These are phyloP conservation scores for Fusarium incarnatum DNA, from an alignment of 2,329 filamentous ascomycete species.

Conservation along the genomic window DNA sequence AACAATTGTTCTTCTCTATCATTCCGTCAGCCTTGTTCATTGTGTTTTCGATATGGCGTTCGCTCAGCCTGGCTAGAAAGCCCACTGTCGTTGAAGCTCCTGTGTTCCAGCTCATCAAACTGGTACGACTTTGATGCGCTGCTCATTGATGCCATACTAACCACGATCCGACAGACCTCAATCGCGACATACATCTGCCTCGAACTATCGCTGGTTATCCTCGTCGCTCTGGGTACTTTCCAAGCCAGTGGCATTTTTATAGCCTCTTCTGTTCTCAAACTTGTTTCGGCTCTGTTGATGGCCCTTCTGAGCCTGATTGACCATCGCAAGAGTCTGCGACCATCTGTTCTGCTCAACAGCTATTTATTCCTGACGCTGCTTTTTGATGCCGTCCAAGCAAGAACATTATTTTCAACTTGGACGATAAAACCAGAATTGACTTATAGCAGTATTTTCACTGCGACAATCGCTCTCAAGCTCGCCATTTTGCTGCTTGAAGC, in stretches of 20 bases:
- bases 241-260: conserved; percentile 42
- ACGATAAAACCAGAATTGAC: conserved; percentile 18
- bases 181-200: conserved; percentile 47
- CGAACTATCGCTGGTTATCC: conserved; percentile 50
- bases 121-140: conserved; percentile 38
- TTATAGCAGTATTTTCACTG: conserved; percentile 50
- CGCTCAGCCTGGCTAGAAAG: conserved; percentile 47
- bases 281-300: conserved; percentile 47
- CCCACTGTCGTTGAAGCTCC: conserved; percentile 51
- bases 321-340: conserved; percentile 53
- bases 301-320: conserved; percentile 50
- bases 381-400: conserved; percentile 56
- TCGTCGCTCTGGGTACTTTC: conserved; percentile 39
- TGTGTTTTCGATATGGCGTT: conserved; percentile 49
- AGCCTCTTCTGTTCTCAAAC: conserved; percentile 36
- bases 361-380: conserved; percentile 58
- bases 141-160: background rate
- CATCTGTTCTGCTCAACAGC: conserved; percentile 56
- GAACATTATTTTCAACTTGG: conserved; percentile 56
- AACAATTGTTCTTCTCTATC: conserved; percentile 58
- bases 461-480: conserved; percentile 51
- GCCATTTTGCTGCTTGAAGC: conserved; percentile 53
- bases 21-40: conserved; percentile 56
- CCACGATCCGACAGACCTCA: conserved; percentile 27
- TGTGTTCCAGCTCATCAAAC: conserved; percentile 49